phyloP scores from a whole-genome alignment of 176 grass and related monocot species.

The Saccharum officinarum region DNA sequence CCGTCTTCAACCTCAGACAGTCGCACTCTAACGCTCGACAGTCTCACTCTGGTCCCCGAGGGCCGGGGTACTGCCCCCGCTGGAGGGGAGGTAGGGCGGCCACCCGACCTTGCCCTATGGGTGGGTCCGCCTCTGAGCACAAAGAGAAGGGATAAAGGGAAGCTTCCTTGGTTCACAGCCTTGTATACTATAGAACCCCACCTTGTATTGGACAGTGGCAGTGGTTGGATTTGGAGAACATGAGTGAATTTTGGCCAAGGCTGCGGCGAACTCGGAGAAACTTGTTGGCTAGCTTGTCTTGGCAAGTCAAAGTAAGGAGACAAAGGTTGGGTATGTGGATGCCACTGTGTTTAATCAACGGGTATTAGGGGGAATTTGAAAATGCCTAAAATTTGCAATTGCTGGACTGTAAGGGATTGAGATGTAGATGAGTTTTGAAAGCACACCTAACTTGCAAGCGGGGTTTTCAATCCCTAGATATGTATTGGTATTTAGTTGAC shows the following conservation, averaged over 20 bases:
- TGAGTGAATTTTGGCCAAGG: not conserved
- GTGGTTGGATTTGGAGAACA: not conserved
- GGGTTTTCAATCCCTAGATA: not conserved
- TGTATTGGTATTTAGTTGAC: conserved; percentile 3
- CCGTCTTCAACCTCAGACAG: not conserved
- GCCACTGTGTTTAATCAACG: not conserved
- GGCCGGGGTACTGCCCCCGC: not conserved
- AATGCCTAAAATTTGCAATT: not conserved
- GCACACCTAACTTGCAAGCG: not conserved
- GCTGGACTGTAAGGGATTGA: not conserved
- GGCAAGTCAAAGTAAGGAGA: not conserved
- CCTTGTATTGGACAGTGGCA: not conserved
- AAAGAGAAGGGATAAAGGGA: not conserved
- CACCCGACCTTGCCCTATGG: too few species aligned
- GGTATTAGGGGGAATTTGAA: not conserved
- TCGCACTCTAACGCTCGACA: not conserved
- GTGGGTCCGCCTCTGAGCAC: not conserved
- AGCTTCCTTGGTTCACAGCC: not conserved
- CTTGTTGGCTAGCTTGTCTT: not conserved
- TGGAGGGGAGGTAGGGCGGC: too few species aligned
- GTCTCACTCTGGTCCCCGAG: not conserved
- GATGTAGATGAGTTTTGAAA: not conserved
- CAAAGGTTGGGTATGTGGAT: not conserved
- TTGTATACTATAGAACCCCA: not conserved
- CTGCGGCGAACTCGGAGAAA: not conserved